These are phyloP conservation scores for Lachnellula cervina DNA, from an alignment of 2,329 filamentous ascomycete genomes.

Conservation along the genomic window DNA sequence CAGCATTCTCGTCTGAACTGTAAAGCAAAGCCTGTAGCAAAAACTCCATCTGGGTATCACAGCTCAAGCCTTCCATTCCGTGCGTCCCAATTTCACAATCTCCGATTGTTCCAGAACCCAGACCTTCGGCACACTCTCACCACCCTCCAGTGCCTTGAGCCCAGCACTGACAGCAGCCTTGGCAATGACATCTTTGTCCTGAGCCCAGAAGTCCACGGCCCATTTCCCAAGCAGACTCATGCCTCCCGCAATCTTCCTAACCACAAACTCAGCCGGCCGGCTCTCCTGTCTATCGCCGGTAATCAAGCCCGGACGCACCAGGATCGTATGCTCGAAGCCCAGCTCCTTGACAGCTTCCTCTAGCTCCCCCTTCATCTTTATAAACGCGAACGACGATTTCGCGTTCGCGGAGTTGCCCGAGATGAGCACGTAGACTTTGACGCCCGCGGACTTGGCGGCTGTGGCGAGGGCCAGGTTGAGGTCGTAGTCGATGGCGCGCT, in stretches of 20 bases:
- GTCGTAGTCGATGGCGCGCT: constrained; percentile 85
- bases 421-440: constrained; percentile 55
- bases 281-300: constrained; percentile 62
- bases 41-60: not conserved
- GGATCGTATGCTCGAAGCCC: constrained; percentile 72
- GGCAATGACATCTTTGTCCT: constrained; percentile 58
- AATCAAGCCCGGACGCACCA: constrained; percentile 72
- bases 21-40: too few relatives aligned
- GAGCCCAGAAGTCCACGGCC: constrained; percentile 59
- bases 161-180: constrained; percentile 48
- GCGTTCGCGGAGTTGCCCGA: constrained; percentile 41
- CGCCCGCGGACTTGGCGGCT: constrained; percentile 67
- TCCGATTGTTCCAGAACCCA: constrained; percentile 45
- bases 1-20: too few relatives aligned
- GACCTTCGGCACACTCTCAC: constrained; percentile 37
- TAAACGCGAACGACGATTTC: constrained; percentile 50
- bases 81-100: constrained; percentile 46
- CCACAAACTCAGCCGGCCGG: constrained; percentile 52
- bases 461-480: constrained; percentile 75
- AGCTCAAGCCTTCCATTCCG: constrained; percentile 31
- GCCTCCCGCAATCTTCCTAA: constrained; percentile 50
- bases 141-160: constrained; percentile 39
- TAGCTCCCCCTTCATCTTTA: constrained; percentile 79
- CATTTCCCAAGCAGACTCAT: constrained; percentile 51
- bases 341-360: constrained; percentile 70